Evolutionary conservation across 106 monocot genomes (phyloP).

Genomic region (Xerophyta viscosa): DNA sequence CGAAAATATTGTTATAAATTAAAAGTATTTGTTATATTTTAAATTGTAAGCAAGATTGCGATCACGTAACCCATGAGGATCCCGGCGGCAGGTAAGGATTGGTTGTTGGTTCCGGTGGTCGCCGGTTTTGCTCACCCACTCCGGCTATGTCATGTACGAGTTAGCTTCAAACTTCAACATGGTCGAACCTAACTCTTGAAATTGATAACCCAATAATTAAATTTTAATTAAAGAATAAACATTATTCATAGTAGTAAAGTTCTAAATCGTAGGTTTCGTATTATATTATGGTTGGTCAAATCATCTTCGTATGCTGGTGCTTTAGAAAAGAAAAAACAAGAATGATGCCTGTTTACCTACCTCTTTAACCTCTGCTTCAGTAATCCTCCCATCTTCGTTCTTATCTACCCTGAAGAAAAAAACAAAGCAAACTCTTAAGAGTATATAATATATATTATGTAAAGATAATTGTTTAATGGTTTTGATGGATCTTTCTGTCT

Average conservation of each 20-base stretch:
- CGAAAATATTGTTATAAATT: not conserved
- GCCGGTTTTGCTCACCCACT: constrained; percentile 50
- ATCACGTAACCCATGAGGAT: not conserved
- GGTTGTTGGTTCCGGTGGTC: constrained; percentile 33
- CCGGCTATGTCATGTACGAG: constrained; percentile 11
- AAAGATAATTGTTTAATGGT: no score
- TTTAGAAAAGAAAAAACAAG: not conserved
- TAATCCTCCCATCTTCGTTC: constrained; percentile 81
- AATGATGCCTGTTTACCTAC: constrained; percentile 36
- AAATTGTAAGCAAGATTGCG: not conserved
- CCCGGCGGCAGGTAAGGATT: constrained; percentile 17
- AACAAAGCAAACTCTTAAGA: no score
- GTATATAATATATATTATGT: no score
- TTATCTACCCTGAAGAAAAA: constrained; percentile 80
- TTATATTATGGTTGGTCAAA: constrained; percentile 5
- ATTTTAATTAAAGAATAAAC: no score
- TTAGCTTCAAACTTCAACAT: no score
- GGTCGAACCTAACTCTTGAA: not conserved
- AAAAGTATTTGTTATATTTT: not conserved
- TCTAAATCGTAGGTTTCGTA: no score
- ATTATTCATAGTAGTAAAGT: no score
- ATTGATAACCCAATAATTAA: no score
- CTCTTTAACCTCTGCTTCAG: constrained; percentile 92
- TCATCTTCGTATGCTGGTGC: not conserved
- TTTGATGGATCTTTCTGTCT: no score